Conservation (phyloP, 768 basidiomycete genomes). For the Podaxis rugospora region DNA sequence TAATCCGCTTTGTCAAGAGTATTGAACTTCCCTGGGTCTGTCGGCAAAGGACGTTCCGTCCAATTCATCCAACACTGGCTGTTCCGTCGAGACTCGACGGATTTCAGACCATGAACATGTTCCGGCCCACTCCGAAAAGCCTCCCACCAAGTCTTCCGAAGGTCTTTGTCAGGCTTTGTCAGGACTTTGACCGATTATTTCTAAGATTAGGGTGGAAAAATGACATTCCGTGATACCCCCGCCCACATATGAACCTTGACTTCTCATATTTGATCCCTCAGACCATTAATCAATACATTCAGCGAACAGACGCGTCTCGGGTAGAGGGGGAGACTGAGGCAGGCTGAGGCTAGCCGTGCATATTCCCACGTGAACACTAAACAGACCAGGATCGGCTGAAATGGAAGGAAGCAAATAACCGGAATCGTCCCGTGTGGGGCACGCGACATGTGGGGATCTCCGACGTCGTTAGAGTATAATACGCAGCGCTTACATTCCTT, state of each 20-base stretch:
- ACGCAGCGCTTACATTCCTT: not conserved
- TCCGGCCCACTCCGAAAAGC: not conserved
- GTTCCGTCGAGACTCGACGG: not conserved
- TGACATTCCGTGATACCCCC: no score
- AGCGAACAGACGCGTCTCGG: no score
- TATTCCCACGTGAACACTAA: not conserved
- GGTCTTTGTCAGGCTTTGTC: not conserved
- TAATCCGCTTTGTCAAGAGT: not conserved
- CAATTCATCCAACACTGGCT: not conserved
- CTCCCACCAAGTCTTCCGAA: not conserved
- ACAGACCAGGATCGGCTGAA: not conserved
- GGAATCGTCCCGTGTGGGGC: not conserved
- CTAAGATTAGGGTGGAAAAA: no score
- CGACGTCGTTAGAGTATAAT: not conserved
- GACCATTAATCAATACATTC: no score
- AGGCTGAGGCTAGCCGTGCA: no score
- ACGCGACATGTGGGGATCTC: conserved; percentile 4
- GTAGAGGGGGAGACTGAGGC: not conserved
- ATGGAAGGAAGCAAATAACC: not conserved
- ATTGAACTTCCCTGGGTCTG: not conserved
- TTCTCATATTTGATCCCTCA: no score
- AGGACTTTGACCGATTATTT: no score
- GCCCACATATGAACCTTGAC: no score
- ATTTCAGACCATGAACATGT: not conserved
- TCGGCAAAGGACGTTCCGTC: no score